Percentiles rank a stretch among this genome's conserved stretches.
Evolutionary conservation across 768 basidiomycete genomes (phyloP).

Genomic region (Trametopsis cervina): DNA sequence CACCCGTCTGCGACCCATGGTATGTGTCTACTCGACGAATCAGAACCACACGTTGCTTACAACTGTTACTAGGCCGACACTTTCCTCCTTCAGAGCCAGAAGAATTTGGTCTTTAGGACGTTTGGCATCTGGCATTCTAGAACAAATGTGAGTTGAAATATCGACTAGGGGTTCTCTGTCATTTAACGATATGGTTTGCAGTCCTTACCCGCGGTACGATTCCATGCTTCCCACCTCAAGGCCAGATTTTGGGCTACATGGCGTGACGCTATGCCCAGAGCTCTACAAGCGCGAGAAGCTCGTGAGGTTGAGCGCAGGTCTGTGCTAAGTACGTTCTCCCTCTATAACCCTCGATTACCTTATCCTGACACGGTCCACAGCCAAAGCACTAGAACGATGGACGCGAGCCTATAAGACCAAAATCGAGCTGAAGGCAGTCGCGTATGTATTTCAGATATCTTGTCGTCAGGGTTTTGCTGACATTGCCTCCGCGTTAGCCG

Average conservation of each 20-base stretch:
- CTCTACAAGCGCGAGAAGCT: conserved; percentile 57
- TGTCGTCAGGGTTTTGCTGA: background rate
- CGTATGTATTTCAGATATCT: conserved; percentile 46
- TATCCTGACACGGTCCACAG: conserved; percentile 27
- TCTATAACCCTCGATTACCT: background rate
- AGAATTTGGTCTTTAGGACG: conserved; percentile 54
- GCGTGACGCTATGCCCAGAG: conserved; percentile 65
- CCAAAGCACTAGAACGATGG: conserved; percentile 58
- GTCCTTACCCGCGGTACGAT: conserved; percentile 76
- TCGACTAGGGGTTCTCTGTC: background rate
- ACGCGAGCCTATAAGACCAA: conserved; percentile 59
- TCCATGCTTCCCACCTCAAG: conserved; percentile 58
- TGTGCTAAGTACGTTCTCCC: conserved; percentile 47
- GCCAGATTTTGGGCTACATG: conserved; percentile 57
- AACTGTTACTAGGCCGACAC: conserved; percentile 56
- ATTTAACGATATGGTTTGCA: conserved; percentile 24
- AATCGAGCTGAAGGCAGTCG: conserved; percentile 71
- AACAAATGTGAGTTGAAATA: conserved; percentile 46
- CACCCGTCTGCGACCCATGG: conserved; percentile 58
- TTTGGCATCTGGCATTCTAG: conserved; percentile 72
- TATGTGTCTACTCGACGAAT: too few relatives aligned
- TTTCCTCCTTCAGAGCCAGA: conserved; percentile 51
- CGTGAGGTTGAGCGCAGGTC: conserved; percentile 49
- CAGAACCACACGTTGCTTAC: too few relatives aligned
- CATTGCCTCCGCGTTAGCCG: conserved; percentile 41